A percentile compares a stretch with the other conserved stretches of the same genome.
Conservation (phyloP, 176 grass and related monocot species). For the Zizania latifolia region DNA sequence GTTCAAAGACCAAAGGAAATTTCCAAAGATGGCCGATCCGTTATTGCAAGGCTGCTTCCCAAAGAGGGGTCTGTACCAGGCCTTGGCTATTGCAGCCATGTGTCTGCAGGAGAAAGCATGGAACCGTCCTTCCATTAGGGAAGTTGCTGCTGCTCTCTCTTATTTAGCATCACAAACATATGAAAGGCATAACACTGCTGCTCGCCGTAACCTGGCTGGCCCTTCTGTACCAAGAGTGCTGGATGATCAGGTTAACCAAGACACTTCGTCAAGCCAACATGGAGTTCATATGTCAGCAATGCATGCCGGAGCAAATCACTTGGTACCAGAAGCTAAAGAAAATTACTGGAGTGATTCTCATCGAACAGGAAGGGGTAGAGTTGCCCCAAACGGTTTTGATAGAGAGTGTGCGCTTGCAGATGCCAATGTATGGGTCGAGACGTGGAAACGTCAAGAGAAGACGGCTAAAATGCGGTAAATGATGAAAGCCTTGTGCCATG, state of each 20-base stretch:
- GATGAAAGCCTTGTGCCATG: neutral
- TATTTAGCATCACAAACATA: slow-evolving; percentile 57
- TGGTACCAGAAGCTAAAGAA: slow-evolving; percentile 21
- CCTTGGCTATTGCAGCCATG: slow-evolving; percentile 71
- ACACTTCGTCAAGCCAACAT: neutral
- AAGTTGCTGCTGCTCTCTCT: slow-evolving; percentile 58
- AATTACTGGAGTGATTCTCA: slow-evolving; percentile 1
- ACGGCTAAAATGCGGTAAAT: slow-evolving; percentile 17
- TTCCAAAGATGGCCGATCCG: slow-evolving; percentile 72
- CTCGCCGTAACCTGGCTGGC: slow-evolving; percentile 22
- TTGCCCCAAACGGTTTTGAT: slow-evolving; percentile 19
- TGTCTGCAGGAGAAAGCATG: slow-evolving; percentile 71
- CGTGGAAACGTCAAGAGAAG: slow-evolving; percentile 40
- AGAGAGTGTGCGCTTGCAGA: slow-evolving; percentile 42
- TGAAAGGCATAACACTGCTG: neutral
- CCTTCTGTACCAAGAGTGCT: slow-evolving; percentile 28
- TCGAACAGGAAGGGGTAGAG: slow-evolving; percentile 22
- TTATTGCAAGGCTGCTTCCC: slow-evolving; percentile 45
- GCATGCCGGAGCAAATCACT: neutral
- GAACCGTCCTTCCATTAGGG: slow-evolving; percentile 49
- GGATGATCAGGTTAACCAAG: slow-evolving; percentile 22
- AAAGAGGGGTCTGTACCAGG: slow-evolving; percentile 51
- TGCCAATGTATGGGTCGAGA: slow-evolving; percentile 38
- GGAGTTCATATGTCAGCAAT: slow-evolving; percentile 6
- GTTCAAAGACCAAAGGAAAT: slow-evolving; percentile 78